These are phyloP conservation scores for Nakazawaea populi DNA, from an alignment of 805 yeast species.

Conservation along the genomic window DNA sequence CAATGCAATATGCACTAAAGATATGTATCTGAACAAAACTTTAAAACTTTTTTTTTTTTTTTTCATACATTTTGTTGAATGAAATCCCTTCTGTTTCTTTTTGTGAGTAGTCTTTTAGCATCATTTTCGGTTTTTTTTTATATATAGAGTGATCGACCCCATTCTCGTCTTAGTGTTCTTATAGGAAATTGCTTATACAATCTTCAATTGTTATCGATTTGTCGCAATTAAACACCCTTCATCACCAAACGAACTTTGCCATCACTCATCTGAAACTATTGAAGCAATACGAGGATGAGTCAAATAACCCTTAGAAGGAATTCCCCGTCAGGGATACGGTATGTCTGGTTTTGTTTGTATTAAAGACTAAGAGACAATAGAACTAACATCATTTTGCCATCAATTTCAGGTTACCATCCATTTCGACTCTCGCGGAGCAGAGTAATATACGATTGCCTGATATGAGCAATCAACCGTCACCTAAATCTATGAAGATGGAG, in stretches of 20 bases:
- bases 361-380: too few relatives aligned
- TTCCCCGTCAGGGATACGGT: not conserved
- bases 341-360: not conserved
- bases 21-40: not conserved
- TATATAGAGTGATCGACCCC: too few relatives aligned
- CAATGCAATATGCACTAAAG: not conserved
- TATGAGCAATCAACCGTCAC: not conserved
- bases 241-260: not conserved
- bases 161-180: too few relatives aligned
- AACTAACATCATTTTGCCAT: too few relatives aligned
- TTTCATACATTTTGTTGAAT: too few relatives aligned
- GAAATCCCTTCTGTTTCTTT: not conserved
- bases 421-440: slow-evolving; percentile 6
- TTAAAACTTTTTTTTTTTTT: not conserved
- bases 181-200: too few relatives aligned
- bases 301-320: not conserved
- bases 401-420: slow-evolving; percentile 4
- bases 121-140: too few relatives aligned
- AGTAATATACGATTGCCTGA: slow-evolving; percentile 8
- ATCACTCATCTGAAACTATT: not conserved
- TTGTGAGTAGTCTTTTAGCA: not conserved
- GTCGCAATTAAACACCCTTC: too few relatives aligned
- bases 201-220: too few relatives aligned
- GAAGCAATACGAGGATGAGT: not conserved
- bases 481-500: not conserved